Base-by-base conservation (phyloP, 257 asterid species). In the Leptodermis oblonga region DNA sequence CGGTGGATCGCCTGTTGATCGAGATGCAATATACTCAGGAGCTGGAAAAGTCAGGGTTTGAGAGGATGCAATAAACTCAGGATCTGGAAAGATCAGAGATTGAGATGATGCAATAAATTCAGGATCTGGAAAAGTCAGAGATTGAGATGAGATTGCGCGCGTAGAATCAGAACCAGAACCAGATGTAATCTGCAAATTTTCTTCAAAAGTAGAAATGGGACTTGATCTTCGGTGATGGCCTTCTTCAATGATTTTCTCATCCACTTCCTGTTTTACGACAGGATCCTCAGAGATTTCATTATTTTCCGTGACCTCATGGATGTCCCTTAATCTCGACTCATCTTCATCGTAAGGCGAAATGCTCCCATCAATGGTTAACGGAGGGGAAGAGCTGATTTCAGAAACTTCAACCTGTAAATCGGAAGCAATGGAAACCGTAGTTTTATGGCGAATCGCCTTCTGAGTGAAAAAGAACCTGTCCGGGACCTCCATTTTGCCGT, bases 371-470 rank as follows among this genome's bases (percentile, higher is more conserved):
- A 77, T 76, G 13, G 89, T 82, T 9, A 61, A 67, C 13, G 86
- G 86, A 17, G 98, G 92, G 2, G 93, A 91, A 1, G 93, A 91
- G 65, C 96, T 81, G 22, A 91, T 54, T 66, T 94, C 95, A 11
- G 96, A 86, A 56, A 84, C 85, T 84, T 94, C 97, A 36, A 94
- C 99, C 72, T 91, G 96, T 85, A 94, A 53, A 70, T 89, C 99
- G 9, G 99, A 94, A 70, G 92, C 96, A 39, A 89, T 82, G n/a
- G 97, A 94, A 51, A 77, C 73, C 58, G 87, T 67, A 41, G 85
- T 82, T 12, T 77, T 39, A 70, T 80, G 97, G n/a, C 33, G 71
- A 34, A 56, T 53, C 2, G 71, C 56, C 55, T 25, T 77, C 36
- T 83, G 76, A 9, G 81, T 70, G 51, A 75, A 81, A 53, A 58